Evolutionary conservation across 345 rosid species (phyloP).

Genomic region (Crucihimalaya himalaica): DNA sequence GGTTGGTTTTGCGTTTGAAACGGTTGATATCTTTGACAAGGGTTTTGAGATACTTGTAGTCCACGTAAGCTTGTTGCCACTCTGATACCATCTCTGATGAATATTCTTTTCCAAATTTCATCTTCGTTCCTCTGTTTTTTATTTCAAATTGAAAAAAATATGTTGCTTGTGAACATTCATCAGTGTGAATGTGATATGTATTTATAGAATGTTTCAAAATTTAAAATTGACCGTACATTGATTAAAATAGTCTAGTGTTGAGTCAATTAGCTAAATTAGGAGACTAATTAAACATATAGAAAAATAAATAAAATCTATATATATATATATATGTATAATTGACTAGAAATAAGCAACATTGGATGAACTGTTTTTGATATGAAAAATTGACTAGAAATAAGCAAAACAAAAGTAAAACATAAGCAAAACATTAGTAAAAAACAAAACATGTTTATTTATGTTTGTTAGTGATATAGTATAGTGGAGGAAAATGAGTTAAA

Average conservation of each 20-base stretch:
- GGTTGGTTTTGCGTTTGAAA: conserved; percentile 43
- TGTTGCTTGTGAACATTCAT: neutral
- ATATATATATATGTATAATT: too few relatives aligned
- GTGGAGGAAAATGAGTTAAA: neutral
- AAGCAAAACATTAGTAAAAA: too few relatives aligned
- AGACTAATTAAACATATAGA: neutral
- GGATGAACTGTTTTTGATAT: too few relatives aligned
- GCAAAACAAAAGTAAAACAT: too few relatives aligned
- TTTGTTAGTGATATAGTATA: too few relatives aligned
- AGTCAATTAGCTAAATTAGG: conserved; percentile 4
- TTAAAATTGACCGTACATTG: neutral
- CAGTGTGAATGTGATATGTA: neutral
- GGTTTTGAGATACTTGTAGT: conserved; percentile 55
- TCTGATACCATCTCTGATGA: conserved; percentile 61
- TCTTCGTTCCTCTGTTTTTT: conserved; percentile 14
- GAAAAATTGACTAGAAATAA: too few relatives aligned
- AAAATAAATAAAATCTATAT: too few relatives aligned
- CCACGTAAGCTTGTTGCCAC: conserved; percentile 73
- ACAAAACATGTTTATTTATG: too few relatives aligned
- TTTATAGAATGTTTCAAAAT: neutral
- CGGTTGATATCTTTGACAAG: conserved; percentile 54
- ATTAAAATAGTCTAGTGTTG: too few relatives aligned
- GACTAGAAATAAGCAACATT: too few relatives aligned
- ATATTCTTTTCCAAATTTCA: conserved; percentile 73
- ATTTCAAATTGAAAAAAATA: neutral